phyloP scores from a whole-genome alignment of 495 filamentous ascomycete species.

The Staphylotrichum longicolle region DNA sequence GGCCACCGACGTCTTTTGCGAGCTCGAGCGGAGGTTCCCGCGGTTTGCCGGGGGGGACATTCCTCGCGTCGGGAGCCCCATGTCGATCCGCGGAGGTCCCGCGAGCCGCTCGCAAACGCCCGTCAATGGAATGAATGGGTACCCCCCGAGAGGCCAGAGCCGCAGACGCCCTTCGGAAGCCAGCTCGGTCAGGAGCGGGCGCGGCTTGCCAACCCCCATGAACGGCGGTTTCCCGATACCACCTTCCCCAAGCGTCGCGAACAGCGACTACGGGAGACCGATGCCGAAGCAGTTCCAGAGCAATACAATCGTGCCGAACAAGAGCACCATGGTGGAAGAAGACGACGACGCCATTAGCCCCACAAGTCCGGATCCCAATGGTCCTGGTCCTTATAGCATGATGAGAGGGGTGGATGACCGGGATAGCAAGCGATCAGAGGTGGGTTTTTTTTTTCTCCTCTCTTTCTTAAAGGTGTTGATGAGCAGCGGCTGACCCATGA shows the following conservation, averaged over 20 bases:
- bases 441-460: slow-evolving; percentile 25
- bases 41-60: slow-evolving; percentile 67
- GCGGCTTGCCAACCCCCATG: slow-evolving; percentile 31
- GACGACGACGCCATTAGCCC: slow-evolving; percentile 64
- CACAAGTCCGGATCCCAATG: slow-evolving; percentile 46
- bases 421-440: slow-evolving; percentile 56
- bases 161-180: slow-evolving; percentile 54
- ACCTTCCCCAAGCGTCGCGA: slow-evolving; percentile 42
- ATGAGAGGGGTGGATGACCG: slow-evolving; percentile 50
- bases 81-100: slow-evolving; percentile 52
- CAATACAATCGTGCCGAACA: slow-evolving; percentile 94
- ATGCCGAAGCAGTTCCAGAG: slow-evolving; percentile 89
- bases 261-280: slow-evolving; percentile 52
- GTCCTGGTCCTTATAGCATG: slow-evolving; percentile 62
- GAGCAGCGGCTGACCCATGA: background rate
- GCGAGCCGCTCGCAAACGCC: slow-evolving; percentile 57
- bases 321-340: slow-evolving; percentile 97
- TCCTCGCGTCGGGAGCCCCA: slow-evolving; percentile 66
- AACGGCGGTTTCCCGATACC: slow-evolving; percentile 48
- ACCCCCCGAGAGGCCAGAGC: slow-evolving; percentile 44
- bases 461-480: background rate
- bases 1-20: slow-evolving; percentile 92
- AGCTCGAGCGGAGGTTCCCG: slow-evolving; percentile 87
- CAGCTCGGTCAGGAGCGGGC: slow-evolving; percentile 47
- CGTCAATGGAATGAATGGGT: slow-evolving; percentile 50